Base-by-base conservation (phyloP, 176 grass and related monocot species). In the Eleusine coracana region DNA sequence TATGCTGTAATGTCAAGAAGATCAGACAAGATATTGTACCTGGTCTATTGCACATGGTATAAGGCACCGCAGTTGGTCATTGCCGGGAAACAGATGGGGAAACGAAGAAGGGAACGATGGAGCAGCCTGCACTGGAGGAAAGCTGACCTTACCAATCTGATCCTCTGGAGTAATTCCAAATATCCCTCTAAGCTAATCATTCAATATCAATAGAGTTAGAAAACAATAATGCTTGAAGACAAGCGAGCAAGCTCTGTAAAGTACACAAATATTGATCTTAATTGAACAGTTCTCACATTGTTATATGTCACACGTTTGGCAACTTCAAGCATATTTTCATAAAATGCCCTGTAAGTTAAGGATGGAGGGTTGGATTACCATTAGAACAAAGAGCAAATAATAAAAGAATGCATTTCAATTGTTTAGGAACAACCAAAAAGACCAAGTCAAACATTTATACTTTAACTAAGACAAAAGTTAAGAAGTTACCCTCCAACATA, bases 21-120 rank as follows among this genome's bases (percentile, higher is more conserved):
- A 74, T 78, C 54, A 18, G 51, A 83, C 20, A 78, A 89, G 83
- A 84, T 21, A 61, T 38, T 64, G 23, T 69, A 98, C 96, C 96
- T 98, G 96, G 80, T 98, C 96, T 69, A 98, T 96, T 45, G 96
- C 96, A 65, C 93, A 98, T 78, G 96, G 96, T 18, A 98, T 93
- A 54, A 98, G 83, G n/a, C 96, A 98, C 46, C 91, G 89, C 61
- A 93, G 85, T 45, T 96, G 89, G 50, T 92, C 87, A 50, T 93
- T 92, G 79, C 87, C 85, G 66, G 65, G 34, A 39, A 98, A 96
- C 78, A 92, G 86, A 79, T 98, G 93, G 7, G 96, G 96, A 92
- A 98, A 98, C 55, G 93, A 93, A 79, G 88, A 93, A 83, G 96
- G 93, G 60, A 98, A 98, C 71, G 93, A 98, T 76, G 96, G 96